These are phyloP conservation scores for Fusarium brachygibbosum DNA, from an alignment of 2,329 filamentous ascomycete species.

Conservation along the genomic window DNA sequence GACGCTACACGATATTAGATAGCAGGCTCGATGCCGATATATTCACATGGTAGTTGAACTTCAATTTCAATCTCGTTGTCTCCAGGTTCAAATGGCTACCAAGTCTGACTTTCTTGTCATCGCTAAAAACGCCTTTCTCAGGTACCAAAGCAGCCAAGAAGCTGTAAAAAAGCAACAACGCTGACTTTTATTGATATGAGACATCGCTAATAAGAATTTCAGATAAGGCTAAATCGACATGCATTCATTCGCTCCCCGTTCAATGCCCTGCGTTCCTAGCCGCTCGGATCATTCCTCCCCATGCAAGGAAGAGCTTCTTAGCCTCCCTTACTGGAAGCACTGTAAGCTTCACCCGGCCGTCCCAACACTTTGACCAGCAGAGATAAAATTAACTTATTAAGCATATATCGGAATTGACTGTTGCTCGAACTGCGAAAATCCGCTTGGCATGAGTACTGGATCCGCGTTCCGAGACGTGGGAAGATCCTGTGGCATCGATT, in stretches of 20 bases:
- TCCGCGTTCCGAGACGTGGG: neutral
- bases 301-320: neutral
- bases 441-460: neutral
- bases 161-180: neutral
- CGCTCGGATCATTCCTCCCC: constrained; percentile 1
- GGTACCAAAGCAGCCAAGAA: neutral
- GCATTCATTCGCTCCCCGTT: neutral
- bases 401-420: constrained; percentile 27
- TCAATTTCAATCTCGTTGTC: neutral
- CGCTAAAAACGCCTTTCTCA: neutral
- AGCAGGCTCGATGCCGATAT: neutral
- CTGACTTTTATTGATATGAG: neutral
- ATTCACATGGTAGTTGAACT: neutral
- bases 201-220: constrained; percentile 19
- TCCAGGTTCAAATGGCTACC: too few relatives aligned
- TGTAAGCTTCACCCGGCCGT: neutral
- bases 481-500: constrained; percentile 1
- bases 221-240: constrained; percentile 10
- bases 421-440: constrained; percentile 10
- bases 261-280: constrained; percentile 12
- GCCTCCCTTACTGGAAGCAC: neutral
- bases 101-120: too few relatives aligned
- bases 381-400: constrained; percentile 1
- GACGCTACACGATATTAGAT: accelerated
- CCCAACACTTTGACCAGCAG: neutral